Evolutionary conservation across 306 rosid genomes (phyloP), one percentile per base, ranked within the genome.

Genomic region (Glycine soja): DNA sequence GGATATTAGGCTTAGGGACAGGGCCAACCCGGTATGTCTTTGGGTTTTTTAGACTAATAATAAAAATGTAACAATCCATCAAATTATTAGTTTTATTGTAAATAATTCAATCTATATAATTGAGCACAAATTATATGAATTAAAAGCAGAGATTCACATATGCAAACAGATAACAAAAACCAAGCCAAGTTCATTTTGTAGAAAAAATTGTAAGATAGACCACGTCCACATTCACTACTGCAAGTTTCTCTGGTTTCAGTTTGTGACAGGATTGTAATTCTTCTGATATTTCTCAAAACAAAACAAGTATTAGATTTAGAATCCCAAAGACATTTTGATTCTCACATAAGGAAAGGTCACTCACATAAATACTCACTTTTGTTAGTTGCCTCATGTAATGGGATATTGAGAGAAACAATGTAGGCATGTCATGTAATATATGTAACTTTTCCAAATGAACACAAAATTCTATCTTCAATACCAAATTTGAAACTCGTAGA

Each of bases 371-470:
- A 78, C 69, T 62, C 69, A 86, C 99, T 93, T 87, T 93, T 93
- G 87, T 95, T 95, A 61, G 93, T 90, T 43, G 99, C 99, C 80
- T 86, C 94, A 71, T 87, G 85, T 80, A 93, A 80, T 16, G 99
- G 98, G 84, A 95, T 91, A 89, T 91, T 93, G 77, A 95, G 82
- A 74, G 98, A 93, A 56, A 95, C 97, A 81, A 93, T 95, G 75
- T 92, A 93, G 82, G 93, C 99, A 57, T 79, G 82, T 85, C 98
- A 92, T 88, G 88, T 88, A 83, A 92, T 90, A 85, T 95, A 95
- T 2, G 94, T 86, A 89, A 95, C 97, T 84, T 95, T 95, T 84
- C 99, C 99, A 67, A 98, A 95, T 12, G 98, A 93, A 78, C 99
- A 95, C 80, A 85, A 19, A 73, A 95, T 93, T 75, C 97, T 91